phyloP scores from a whole-genome alignment of 768 basidiomycete genomes.

The Rhodotorula sphaerocarpa region DNA sequence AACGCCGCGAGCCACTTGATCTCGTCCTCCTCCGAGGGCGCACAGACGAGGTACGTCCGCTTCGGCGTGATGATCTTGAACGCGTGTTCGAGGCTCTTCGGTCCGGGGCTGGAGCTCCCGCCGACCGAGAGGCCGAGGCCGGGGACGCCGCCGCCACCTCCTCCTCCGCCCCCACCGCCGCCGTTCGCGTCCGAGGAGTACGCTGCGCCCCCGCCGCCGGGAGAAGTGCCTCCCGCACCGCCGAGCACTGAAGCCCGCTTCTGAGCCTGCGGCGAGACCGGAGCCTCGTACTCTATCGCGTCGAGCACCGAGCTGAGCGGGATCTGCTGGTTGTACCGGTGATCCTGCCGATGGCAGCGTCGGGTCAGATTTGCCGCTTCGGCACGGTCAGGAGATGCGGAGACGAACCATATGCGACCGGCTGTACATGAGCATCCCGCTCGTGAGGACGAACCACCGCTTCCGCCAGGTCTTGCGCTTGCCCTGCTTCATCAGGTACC shows the following conservation, averaged over 20 bases:
- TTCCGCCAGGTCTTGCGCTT: conserved; percentile 93
- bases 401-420: conserved; percentile 83
- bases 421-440: conserved; percentile 76
- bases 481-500: conserved; percentile 95
- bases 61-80: conserved; percentile 97
- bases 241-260: background rate
- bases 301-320: conserved; percentile 77
- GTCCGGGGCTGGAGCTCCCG: background rate
- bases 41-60: conserved; percentile 76
- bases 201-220: no score
- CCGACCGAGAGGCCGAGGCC: background rate
- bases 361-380: no score
- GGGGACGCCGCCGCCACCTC: no score
- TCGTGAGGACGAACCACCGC: conserved; percentile 90
- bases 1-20: conserved; percentile 96
- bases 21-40: conserved; percentile 94
- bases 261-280: conserved; percentile 18
- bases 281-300: conserved; percentile 75
- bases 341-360: conserved; percentile 61
- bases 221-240: no score
- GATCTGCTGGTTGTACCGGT: conserved; percentile 77
- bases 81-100: conserved; percentile 51
- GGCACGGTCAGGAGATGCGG: background rate
- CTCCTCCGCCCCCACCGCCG: no score
- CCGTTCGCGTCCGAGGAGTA: no score